phyloP scores from a whole-genome alignment of 2,329 filamentous ascomycete genomes.

The Penicillium sp. region DNA sequence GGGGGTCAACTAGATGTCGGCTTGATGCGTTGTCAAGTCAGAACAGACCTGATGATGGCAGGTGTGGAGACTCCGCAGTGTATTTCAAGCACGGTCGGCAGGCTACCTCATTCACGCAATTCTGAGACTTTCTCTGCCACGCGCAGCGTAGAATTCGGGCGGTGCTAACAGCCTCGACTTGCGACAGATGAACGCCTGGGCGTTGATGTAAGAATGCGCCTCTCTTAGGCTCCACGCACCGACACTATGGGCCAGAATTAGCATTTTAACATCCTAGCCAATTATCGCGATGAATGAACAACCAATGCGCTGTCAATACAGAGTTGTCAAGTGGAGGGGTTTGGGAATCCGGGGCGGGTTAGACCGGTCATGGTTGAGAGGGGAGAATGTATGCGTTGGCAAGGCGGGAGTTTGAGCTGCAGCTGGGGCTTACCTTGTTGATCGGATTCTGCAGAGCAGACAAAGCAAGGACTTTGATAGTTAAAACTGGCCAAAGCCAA shows the following conservation, averaged over 20 bases:
- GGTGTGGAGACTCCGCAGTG: constrained; percentile 17
- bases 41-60: constrained; percentile 24
- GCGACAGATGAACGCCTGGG: constrained; percentile 7
- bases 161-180: constrained; percentile 20
- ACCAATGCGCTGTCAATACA: constrained; percentile 25
- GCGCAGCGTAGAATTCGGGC: constrained; percentile 23
- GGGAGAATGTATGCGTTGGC: constrained; percentile 36
- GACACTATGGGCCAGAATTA: constrained; percentile 20
- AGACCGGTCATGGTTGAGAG: constrained; percentile 20
- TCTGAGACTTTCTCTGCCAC: constrained; percentile 18
- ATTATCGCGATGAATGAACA: constrained; percentile 9
- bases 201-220: constrained; percentile 25
- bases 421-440: constrained; percentile 31
- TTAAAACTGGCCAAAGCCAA: constrained; percentile 2
- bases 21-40: constrained; percentile 39
- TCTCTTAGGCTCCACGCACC: constrained; percentile 16
- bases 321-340: constrained; percentile 15
- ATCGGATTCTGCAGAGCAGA: constrained; percentile 25
- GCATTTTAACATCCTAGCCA: constrained; percentile 16
- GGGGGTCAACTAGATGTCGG: constrained; percentile 27
- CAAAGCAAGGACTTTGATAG: constrained; percentile 10
- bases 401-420: constrained; percentile 24
- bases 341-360: constrained; percentile 22
- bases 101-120: constrained; percentile 16
- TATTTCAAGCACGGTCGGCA: constrained; percentile 24